Evolutionary conservation across 495 filamentous ascomycete genomes (phyloP).

Genomic region (Cladorrhinum samala): DNA sequence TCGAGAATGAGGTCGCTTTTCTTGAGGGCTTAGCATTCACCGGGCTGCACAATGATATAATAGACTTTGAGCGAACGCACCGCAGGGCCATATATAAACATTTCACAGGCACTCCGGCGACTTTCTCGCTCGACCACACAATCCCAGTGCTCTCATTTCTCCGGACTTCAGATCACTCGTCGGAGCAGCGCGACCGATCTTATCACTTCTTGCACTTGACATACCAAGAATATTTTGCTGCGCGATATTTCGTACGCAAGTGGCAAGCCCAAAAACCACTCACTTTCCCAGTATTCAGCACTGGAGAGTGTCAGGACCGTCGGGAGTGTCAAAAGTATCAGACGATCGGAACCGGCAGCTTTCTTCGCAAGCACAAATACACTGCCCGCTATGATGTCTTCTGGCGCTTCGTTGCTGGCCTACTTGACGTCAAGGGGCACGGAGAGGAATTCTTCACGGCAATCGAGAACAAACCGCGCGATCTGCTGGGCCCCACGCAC

Average conservation of each 20-base stretch:
- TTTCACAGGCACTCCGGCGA: neutral
- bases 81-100: slow-evolving; percentile 16
- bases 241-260: slow-evolving; percentile 37
- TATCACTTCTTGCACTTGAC: slow-evolving; percentile 43
- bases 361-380: slow-evolving; percentile 37
- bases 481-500: slow-evolving; percentile 35
- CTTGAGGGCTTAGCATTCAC: slow-evolving; percentile 35
- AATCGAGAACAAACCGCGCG: slow-evolving; percentile 33
- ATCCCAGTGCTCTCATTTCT: slow-evolving; percentile 31
- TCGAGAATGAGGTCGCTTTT: slow-evolving; percentile 22
- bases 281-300: slow-evolving; percentile 14
- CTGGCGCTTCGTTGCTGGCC: slow-evolving; percentile 41
- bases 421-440: slow-evolving; percentile 21
- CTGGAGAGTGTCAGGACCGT: neutral
- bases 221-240: slow-evolving; percentile 39
- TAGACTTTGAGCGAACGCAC: slow-evolving; percentile 30
- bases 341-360: slow-evolving; percentile 15
- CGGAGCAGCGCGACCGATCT: slow-evolving; percentile 10
- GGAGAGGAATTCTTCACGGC: slow-evolving; percentile 27
- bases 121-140: slow-evolving; percentile 6
- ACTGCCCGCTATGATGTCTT: slow-evolving; percentile 34
- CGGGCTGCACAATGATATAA: slow-evolving; percentile 30
- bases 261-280: slow-evolving; percentile 27
- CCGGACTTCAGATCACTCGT: slow-evolving; percentile 21
- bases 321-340: too few species aligned